These are phyloP conservation scores for Phyllosticta capitalensis DNA, from an alignment of 2,329 filamentous ascomycete species.

Conservation along the genomic window DNA sequence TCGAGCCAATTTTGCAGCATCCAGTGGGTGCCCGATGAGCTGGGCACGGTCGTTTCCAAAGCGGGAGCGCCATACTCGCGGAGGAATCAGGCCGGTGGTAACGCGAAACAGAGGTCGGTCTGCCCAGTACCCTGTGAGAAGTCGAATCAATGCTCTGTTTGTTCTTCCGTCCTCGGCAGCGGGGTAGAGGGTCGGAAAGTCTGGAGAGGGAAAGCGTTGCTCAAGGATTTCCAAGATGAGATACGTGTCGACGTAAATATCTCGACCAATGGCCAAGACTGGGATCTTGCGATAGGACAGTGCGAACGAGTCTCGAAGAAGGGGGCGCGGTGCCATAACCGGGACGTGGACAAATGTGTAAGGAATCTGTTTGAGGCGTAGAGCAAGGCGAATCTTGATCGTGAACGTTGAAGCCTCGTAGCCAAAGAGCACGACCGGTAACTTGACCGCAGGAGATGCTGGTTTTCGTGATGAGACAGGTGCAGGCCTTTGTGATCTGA, in stretches of 20 bases:
- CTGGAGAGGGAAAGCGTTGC: conserved; percentile 39
- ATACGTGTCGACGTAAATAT: conserved; percentile 61
- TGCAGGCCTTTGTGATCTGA: background rate
- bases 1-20: conserved; percentile 28
- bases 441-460: background rate
- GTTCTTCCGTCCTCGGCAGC: conserved; percentile 20
- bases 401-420: conserved; percentile 21
- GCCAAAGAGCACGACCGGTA: background rate
- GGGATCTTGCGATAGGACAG: conserved; percentile 62
- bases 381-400: conserved; percentile 28
- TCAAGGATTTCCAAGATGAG: conserved; percentile 59
- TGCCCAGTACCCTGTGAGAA: conserved; percentile 33
- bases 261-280: conserved; percentile 53
- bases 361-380: conserved; percentile 29
- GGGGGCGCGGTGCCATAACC: conserved; percentile 50
- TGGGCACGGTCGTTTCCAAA: conserved; percentile 31
- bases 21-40: conserved; percentile 31
- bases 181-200: conserved; percentile 27
- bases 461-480: background rate
- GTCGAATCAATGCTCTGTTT: conserved; percentile 29
- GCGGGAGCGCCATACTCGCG: conserved; percentile 28
- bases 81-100: conserved; percentile 33
- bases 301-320: conserved; percentile 46
- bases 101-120: conserved; percentile 32
- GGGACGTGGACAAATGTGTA: conserved; percentile 32